Percentiles rank a stretch among this genome's conserved stretches.
Evolutionary conservation across 345 rosid species (phyloP).

Genomic region (Gossypium ekmanianum): DNA sequence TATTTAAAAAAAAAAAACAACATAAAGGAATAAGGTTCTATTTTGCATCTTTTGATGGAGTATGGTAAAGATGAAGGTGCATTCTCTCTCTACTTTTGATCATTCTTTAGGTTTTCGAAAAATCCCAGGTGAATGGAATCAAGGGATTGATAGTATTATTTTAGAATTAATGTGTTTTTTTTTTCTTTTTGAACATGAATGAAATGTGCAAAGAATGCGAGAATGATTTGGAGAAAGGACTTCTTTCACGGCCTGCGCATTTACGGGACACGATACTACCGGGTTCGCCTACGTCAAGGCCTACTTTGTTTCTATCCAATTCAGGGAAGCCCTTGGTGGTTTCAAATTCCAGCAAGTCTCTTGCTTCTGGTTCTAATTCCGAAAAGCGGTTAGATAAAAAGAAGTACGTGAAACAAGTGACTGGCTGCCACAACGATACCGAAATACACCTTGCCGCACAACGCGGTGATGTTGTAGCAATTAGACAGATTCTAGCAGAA

Average conservation of each 20-base stretch:
- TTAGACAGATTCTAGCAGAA: constrained; percentile 63
- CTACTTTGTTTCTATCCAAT: constrained; percentile 44
- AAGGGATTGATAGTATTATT: not conserved
- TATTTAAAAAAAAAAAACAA: no score
- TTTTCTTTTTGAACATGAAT: not conserved
- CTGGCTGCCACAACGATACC: constrained; percentile 91
- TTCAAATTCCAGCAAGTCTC: constrained; percentile 33
- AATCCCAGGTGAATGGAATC: not conserved
- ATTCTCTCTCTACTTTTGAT: not conserved
- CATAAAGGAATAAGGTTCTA: not conserved
- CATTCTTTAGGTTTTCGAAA: not conserved
- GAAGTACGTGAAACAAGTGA: constrained; percentile 93
- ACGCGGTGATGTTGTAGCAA: constrained; percentile 63
- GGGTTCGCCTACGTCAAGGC: constrained; percentile 34
- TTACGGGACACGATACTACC: not conserved
- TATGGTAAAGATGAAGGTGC: constrained; percentile 8
- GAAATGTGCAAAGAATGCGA: constrained; percentile 24
- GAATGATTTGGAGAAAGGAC: constrained; percentile 30
- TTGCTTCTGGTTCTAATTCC: constrained; percentile 40
- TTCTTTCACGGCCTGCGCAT: constrained; percentile 18
- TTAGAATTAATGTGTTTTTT: not conserved
- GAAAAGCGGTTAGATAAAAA: constrained; percentile 76
- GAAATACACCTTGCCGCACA: constrained; percentile 92
- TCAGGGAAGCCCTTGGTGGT: constrained; percentile 38
- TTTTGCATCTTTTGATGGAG: constrained; percentile 1